Evolutionary conservation across 139 green algal genomes (phyloP), one percentile per base, ranked within the genome.

Genomic region (Chlamydomonas sp.): DNA sequence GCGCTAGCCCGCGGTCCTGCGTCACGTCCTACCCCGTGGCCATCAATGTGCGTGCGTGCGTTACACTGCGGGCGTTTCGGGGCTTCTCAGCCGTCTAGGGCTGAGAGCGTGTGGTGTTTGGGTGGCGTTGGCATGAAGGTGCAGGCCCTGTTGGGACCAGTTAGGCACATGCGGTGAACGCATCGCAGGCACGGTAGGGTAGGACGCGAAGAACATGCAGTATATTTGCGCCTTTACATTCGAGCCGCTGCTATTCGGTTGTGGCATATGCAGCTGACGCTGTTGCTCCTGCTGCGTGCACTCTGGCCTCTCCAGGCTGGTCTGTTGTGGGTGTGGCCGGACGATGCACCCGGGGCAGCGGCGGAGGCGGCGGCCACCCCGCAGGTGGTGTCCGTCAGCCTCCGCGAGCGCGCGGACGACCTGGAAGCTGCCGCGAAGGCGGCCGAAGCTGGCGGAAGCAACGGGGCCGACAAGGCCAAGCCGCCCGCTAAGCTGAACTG

Each of bases 241-340:
- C 9, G 66, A 71, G 66, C 66, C 9, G 9, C 9, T 12, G 12
- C 66, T 12, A 12, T 71, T 71, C 66, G 9, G 12, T 12, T 9
- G 12, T 71, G 9, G 66, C 66, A 18, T 9, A 71, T 71, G 66
- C 9, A 71, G 66, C 66, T 71, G 9, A 12, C 9, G 66, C 66
- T 9, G 9, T 71, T 71, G 66, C 9, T 9, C 66, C 66, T 18
- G 9, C 9, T 71, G 12, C 12, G 66, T 78, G 10, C 4, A 7
- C 58, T 67, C 10, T 3, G 10, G 3, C 78, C 63, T 0, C 72
- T 58, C 16, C 83, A 88, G 84, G 75, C 58, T 12, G 84, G 84
- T 17, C 71, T 88, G 75, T 57, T 88, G 63, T 88, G 84, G 84
- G 84, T 88, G 17, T 88, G 84, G 84, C 75, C 75, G 2, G 84